These are phyloP conservation scores for Apiotrichum siamense DNA, from an alignment of 1,284 basidiomycete genomes.

Conservation along the genomic window DNA sequence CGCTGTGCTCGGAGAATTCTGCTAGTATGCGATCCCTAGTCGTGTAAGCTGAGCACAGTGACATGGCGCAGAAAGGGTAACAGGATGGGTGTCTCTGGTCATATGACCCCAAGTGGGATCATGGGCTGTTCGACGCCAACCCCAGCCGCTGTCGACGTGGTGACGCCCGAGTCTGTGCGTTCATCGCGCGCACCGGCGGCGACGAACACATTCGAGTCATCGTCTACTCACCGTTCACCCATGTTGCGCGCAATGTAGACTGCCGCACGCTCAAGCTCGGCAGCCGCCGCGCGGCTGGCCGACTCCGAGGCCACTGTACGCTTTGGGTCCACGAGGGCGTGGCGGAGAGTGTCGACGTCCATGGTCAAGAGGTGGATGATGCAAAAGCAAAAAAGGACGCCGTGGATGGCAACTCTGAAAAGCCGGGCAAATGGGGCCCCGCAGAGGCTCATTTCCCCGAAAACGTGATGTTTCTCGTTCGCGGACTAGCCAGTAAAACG, in stretches of 20 bases:
- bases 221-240: constrained; percentile 29
- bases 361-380: background rate
- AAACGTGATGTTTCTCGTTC: too few species aligned
- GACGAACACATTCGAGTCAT: too few species aligned
- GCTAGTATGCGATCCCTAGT: constrained; percentile 17
- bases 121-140: too few species aligned
- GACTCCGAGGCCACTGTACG: constrained; percentile 13
- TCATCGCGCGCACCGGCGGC: background rate
- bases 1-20: constrained; percentile 16
- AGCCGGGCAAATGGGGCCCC: too few species aligned
- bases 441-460: too few species aligned
- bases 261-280: constrained; percentile 19
- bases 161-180: background rate
- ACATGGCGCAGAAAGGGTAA: background rate
- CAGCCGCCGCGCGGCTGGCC: constrained; percentile 10
- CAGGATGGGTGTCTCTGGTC: background rate
- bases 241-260: constrained; percentile 29
- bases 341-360: constrained; percentile 7
- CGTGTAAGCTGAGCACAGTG: background rate
- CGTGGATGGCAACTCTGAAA: background rate
- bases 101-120: background rate
- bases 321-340: background rate
- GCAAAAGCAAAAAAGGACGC: background rate
- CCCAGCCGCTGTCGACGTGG: too few species aligned
- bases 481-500: too few species aligned